A percentile compares a stretch with the other conserved stretches of the same genome.
phyloP scores from a whole-genome alignment of 257 asterid genomes.

The Capsicum pubescens region DNA sequence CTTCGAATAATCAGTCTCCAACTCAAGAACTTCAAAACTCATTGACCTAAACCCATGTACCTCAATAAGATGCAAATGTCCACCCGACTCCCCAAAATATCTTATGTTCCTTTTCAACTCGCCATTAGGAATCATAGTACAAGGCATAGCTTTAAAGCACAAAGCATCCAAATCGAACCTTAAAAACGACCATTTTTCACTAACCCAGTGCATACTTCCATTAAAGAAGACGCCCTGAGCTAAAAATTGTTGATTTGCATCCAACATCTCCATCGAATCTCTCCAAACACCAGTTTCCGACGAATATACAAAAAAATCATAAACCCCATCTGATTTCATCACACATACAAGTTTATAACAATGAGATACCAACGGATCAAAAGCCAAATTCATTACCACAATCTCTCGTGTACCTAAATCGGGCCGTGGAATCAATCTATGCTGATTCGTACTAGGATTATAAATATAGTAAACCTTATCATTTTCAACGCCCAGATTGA shows the following conservation, averaged over 20 bases:
- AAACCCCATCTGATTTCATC: not conserved
- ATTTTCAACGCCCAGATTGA: not conserved
- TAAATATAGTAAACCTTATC: constrained; percentile 14
- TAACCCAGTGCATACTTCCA: constrained; percentile 33
- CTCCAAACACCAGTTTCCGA: constrained; percentile 28
- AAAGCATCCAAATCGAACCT: constrained; percentile 30
- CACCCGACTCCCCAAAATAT: constrained; percentile 30
- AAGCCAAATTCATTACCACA: constrained; percentile 25
- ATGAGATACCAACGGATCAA: constrained; percentile 30
- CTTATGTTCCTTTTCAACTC: not conserved
- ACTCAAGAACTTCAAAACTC: constrained; percentile 10
- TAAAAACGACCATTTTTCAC: not conserved
- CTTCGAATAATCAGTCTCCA: constrained; percentile 12
- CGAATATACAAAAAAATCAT: constrained; percentile 21
- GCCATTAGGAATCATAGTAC: not conserved
- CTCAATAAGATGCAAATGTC: constrained; percentile 4
- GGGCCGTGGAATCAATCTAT: constrained; percentile 21
- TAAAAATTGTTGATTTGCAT: not conserved
- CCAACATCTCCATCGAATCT: not conserved
- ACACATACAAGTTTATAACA: constrained; percentile 19
- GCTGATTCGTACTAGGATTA: constrained; percentile 32
- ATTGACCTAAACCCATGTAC: not conserved
- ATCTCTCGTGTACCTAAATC: not conserved
- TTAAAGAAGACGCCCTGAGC: constrained; percentile 15
- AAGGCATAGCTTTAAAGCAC: not conserved